Evolutionary conservation across 441 rosid genomes (phyloP), one percentile per base, ranked within the genome.

Genomic region (Lepidium campestre): DNA sequence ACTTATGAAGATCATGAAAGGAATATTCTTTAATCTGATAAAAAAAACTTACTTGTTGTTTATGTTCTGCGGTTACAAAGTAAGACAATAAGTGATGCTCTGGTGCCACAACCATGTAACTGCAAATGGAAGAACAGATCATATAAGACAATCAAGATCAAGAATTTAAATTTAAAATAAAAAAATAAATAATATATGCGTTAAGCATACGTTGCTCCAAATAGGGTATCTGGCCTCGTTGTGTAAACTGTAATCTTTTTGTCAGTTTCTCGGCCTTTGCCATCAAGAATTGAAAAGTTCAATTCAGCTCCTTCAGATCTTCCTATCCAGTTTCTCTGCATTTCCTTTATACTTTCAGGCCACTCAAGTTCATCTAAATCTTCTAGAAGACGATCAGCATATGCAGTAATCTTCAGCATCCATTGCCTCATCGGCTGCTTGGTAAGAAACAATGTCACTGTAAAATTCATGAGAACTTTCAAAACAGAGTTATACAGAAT

Each of bases 391-490:
- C 92, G 90, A 76, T 91, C 97, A 73, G 95, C 97, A 60, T 93
- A 93, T 7, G 89, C 97, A 57, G 96, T 93, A 68, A 93, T 93
- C 87, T 83, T 91, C 78, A 93, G 93, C 86, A 91, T 91, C 97
- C 99, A 93, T 73, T 93, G 97, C 84, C 95, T 82, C 99, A 93
- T 93, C 77, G 97, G 96, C 99, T 93, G 96, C 91, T 93, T 80
- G 91, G 93, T 86, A 80, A 91, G 83, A 89, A 91, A 91, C 88
- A 93, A 89, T 71, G 85, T 87, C 87, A 89, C 93, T 90, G 97
- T 90, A 83, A 82, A 89, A 91, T 86, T 57, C 85, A 81, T 79
- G 76, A 80, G 82, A 84, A 79, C 58, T 75, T 85, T 89, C 83
- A 83, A 84, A 84, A 75, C 78, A 57, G 65, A 66, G 76, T 75